Evolutionary conservation across 2,329 filamentous ascomycete genomes (phyloP), one percentile per base, ranked within the genome.

Genomic region (Cryphonectria japonica): DNA sequence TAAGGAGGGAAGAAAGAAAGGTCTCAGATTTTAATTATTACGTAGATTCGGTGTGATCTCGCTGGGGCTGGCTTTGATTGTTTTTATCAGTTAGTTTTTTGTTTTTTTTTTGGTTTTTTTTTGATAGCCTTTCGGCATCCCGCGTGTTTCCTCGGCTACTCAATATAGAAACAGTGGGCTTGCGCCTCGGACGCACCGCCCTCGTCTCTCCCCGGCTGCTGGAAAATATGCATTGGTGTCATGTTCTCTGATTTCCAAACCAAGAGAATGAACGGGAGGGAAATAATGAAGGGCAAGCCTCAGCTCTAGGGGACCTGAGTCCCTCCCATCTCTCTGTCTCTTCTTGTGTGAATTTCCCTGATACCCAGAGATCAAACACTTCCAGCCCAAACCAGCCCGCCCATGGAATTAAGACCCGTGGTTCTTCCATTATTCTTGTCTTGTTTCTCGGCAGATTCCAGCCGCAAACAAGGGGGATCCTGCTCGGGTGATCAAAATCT

Each of bases 381-480:
- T 7, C 9, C 2, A 63, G 16, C 2, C 16, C 39, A n/a, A 16
- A 22, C 26, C 34, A 37, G 13, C n/a, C 26, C 26, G n/a, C 29
- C 19, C 39, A 43, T 16, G 7, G 43, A 65, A 34, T 29, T 19
- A 65, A 65, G 63, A 50, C 63, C 43, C 29, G 34, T 34, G 34
- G 22, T 26, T 22, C 32, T 61, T 32, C 54, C 59, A 46, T 29
- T 34, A 26, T 34, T n/a, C n/a, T 63, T 43, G 61, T 46, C 39
- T 63, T 63, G 61, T 46, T 46, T 39, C 61, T 63, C 61, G 61
- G 61, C 61, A 63, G 61, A 32, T 39, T 63, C 61, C 61, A 63
- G 39, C 16, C 34, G 5, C n/a, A 63, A 29, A 5, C 37, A 46
- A 63, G 39, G 61, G 41, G 6, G 39, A 39, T 46, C 61, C 41